Conservation (phyloP, 2,329 filamentous ascomycete species). For the Hypoxylon rubiginosum region DNA sequence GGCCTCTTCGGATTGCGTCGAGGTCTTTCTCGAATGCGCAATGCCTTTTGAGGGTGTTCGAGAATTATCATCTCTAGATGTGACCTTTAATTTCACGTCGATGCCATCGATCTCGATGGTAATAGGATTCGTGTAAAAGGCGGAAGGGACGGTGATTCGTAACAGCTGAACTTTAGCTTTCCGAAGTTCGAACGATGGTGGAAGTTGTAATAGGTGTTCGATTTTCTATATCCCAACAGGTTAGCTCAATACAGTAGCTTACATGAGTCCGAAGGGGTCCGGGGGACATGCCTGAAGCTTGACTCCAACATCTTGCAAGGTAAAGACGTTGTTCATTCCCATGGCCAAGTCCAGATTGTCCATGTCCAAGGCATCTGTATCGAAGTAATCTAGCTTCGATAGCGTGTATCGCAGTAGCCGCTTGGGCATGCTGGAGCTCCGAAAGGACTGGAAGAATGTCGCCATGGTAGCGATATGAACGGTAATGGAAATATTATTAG, state of each 20-base stretch:
- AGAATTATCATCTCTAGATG: slow-evolving; percentile 55
- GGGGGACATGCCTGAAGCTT: slow-evolving; percentile 75
- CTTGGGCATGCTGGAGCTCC: slow-evolving; percentile 84
- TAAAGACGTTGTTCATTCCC: slow-evolving; percentile 85
- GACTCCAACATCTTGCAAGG: slow-evolving; percentile 88
- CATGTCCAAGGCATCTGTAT: slow-evolving; percentile 86
- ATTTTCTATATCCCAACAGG: slow-evolving; percentile 74
- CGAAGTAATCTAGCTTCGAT: slow-evolving; percentile 85
- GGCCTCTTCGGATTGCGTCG: slow-evolving; percentile 48
- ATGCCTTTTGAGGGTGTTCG: slow-evolving; percentile 48
- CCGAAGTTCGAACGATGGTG: slow-evolving; percentile 76
- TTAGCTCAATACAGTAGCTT: slow-evolving; percentile 38
- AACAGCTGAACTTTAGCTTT: slow-evolving; percentile 82
- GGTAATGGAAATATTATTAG: slow-evolving; percentile 14
- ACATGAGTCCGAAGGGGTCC: slow-evolving; percentile 5
- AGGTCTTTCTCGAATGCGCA: slow-evolving; percentile 45
- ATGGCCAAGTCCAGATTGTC: slow-evolving; percentile 87
- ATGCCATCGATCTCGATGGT: slow-evolving; percentile 85
- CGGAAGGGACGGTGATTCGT: slow-evolving; percentile 85
- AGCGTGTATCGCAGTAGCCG: slow-evolving; percentile 89
- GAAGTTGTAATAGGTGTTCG: slow-evolving; percentile 79
- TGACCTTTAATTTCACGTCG: slow-evolving; percentile 74
- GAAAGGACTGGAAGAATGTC: slow-evolving; percentile 76
- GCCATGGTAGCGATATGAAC: slow-evolving; percentile 67
- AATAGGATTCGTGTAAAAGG: slow-evolving; percentile 89